phyloP scores from a whole-genome alignment of 345 rosid genomes.

The Sapria himalayana region DNA sequence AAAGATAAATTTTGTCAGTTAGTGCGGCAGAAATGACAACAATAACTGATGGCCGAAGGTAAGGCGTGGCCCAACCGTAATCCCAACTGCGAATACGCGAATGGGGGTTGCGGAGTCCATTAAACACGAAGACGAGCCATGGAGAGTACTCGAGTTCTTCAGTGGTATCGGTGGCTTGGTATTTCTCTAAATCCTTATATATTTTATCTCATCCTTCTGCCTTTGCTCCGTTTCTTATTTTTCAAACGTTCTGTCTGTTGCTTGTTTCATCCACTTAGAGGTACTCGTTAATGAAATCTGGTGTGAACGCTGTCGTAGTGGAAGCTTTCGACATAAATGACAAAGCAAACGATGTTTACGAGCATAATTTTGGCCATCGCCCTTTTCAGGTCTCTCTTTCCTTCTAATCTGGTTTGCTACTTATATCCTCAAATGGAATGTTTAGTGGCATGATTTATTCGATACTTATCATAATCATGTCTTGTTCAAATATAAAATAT shows the following conservation, averaged over 20 bases:
- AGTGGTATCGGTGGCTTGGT: slow-evolving; percentile 92
- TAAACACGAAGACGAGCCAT: slow-evolving; percentile 20
- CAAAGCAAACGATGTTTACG: slow-evolving; percentile 70
- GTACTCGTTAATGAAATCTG: slow-evolving; percentile 46
- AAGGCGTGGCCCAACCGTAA: too few relatives aligned
- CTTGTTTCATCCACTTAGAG: too few relatives aligned
- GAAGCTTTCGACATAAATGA: slow-evolving; percentile 88
- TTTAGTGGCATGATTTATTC: too few relatives aligned
- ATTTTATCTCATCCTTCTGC: neutral
- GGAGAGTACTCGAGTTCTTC: slow-evolving; percentile 83
- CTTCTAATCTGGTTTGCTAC: neutral
- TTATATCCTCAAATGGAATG: too few relatives aligned
- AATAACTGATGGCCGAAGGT: too few relatives aligned
- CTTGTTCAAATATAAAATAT: too few relatives aligned
- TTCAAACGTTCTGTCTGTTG: neutral
- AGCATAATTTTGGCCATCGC: slow-evolving; percentile 73
- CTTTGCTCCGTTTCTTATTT: neutral
- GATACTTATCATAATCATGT: too few relatives aligned
- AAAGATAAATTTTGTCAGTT: too few relatives aligned
- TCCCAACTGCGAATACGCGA: too few relatives aligned
- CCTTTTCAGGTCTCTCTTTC: slow-evolving; percentile 47
- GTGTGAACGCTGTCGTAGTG: slow-evolving; percentile 31
- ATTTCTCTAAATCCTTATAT: slow-evolving; percentile 7
- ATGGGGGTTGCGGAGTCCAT: neutral
- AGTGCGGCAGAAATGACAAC: too few relatives aligned